Conservation (phyloP, 306 rosid genomes). For the Herpetospermum pedunculosum region DNA sequence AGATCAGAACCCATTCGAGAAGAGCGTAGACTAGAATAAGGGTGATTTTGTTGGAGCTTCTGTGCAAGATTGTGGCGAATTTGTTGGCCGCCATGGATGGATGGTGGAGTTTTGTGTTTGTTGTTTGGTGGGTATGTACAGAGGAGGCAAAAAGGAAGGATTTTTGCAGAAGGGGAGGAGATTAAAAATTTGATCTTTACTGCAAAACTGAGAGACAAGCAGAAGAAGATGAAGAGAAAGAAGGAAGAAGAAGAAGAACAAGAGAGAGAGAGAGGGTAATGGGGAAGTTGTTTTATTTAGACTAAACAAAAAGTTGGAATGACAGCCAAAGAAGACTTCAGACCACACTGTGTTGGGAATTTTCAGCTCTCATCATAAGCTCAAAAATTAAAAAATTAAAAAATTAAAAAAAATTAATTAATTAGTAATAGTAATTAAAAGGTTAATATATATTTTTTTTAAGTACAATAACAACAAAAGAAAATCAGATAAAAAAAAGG, state of each 20-base stretch:
- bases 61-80: conserved; percentile 71
- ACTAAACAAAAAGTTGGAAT: conserved; percentile 24
- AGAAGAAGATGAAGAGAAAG: conserved; percentile 8
- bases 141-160: conserved; percentile 15
- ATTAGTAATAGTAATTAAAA: not conserved
- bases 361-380: conserved; percentile 18
- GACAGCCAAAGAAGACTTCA: conserved; percentile 28
- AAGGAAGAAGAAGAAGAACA: conserved; percentile 16
- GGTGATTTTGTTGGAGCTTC: conserved; percentile 76
- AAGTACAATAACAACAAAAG: too few species aligned
- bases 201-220: conserved; percentile 2
- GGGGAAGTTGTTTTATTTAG: conserved; percentile 36
- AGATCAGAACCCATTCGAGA: conserved; percentile 80
- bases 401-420: not conserved
- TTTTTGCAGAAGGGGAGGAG: not conserved
- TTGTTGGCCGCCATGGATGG: conserved; percentile 88
- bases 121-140: conserved; percentile 35
- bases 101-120: conserved; percentile 23
- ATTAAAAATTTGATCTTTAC: conserved; percentile 1
- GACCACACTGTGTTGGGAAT: not conserved
- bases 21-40: conserved; percentile 63
- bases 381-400: conserved; percentile 15
- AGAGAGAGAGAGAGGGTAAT: conserved; percentile 11
- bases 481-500: too few species aligned
- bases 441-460: too few species aligned